These are phyloP conservation scores for Arachnomyces sp. DNA, from an alignment of 2,329 filamentous ascomycete genomes.

Conservation along the genomic window DNA sequence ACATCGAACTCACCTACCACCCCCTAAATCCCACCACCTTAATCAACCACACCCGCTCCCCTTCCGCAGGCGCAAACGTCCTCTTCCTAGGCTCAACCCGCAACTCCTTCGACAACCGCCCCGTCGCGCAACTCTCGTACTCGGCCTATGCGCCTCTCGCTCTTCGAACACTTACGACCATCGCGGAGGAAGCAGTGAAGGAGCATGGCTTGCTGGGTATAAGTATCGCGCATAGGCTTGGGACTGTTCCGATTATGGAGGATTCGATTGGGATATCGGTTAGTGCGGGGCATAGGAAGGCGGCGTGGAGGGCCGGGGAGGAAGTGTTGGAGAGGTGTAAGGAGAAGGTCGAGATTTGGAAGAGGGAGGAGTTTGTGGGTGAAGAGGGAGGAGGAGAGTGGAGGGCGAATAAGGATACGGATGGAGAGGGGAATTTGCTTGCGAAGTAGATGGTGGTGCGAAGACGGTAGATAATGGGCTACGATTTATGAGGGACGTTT, in stretches of 20 bases:
- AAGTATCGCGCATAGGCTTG: constrained; percentile 76
- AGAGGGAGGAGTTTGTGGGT: constrained; percentile 76
- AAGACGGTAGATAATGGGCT: too few relatives aligned
- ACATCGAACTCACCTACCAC: constrained; percentile 36
- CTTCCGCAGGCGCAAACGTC: constrained; percentile 37
- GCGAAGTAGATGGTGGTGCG: neutral
- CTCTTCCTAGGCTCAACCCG: constrained; percentile 42
- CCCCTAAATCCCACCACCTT: constrained; percentile 29
- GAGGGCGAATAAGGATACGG: constrained; percentile 78
- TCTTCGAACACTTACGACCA: constrained; percentile 32
- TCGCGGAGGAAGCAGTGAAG: constrained; percentile 41
- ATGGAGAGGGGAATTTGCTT: constrained; percentile 38
- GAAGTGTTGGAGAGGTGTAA: constrained; percentile 85
- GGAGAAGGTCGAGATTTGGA: constrained; percentile 87
- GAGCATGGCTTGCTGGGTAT: constrained; percentile 65
- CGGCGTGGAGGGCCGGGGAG: constrained; percentile 82
- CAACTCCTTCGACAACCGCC: constrained; percentile 33
- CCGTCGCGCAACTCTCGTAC: constrained; percentile 39
- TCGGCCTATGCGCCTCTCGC: constrained; percentile 36
- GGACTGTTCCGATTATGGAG: constrained; percentile 79
- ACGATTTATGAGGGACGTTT: too few relatives aligned
- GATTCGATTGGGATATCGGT: constrained; percentile 89
- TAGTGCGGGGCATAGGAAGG: constrained; percentile 71
- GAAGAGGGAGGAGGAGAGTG: constrained; percentile 62
- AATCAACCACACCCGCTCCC: constrained; percentile 32